Conservation (phyloP, 1,284 basidiomycete species). For the Melampsora abietis-canadensis region DNA sequence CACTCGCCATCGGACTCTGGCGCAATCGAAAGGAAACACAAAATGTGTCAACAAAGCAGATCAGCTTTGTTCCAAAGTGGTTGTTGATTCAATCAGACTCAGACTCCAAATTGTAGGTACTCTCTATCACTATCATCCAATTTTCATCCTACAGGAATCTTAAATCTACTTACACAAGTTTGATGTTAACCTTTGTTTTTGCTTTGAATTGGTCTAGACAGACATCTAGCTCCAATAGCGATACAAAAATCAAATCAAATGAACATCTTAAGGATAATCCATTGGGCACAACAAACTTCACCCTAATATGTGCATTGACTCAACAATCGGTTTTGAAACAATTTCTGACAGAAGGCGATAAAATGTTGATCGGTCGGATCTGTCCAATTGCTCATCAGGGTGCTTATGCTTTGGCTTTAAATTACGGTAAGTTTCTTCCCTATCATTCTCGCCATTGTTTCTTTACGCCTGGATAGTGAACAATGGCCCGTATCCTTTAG, state of each 20-base stretch:
- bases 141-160: not conserved
- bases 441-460: not conserved
- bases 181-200: no score
- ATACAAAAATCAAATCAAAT: not conserved
- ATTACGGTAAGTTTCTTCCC: constrained; percentile 66
- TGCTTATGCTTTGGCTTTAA: constrained; percentile 87
- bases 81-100: not conserved
- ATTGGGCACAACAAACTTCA: constrained; percentile 57
- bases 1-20: constrained; percentile 54
- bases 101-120: not conserved
- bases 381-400: constrained; percentile 81
- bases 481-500: constrained; percentile 56
- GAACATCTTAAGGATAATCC: not conserved
- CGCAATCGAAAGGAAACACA: constrained; percentile 25
- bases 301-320: constrained; percentile 72
- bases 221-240: not conserved
- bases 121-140: not conserved
- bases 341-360: constrained; percentile 90
- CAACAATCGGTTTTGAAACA: constrained; percentile 86
- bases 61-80: not conserved
- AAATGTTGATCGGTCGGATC: constrained; percentile 76
- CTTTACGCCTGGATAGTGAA: not conserved
- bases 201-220: constrained; percentile 21
- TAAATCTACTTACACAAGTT: constrained; percentile 19
- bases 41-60: not conserved